Evolutionary conservation across 169 alveolate species (phyloP), one percentile per base, ranked within the genome.

Genomic region (Plasmodium knowlesi): DNA sequence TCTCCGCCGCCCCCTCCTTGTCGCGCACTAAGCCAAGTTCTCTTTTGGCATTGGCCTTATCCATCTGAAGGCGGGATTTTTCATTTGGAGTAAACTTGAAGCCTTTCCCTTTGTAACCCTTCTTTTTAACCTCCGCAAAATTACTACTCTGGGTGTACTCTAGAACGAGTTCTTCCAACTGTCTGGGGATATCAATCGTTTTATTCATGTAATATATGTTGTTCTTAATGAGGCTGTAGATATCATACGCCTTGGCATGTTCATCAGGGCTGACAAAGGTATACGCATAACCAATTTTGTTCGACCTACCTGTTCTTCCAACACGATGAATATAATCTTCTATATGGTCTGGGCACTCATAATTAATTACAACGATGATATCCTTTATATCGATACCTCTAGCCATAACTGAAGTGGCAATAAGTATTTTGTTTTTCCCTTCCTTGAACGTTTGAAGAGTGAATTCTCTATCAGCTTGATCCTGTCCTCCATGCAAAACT

Each of bases 251-350:
- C 92, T 98, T 96, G 41, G 97, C 98, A 57, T 98, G 99, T 41
- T 99, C 99, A 39, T 98, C 98, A 0, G 98, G 97, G 8, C 97
- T 94, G 14, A 99, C 96, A 92, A 99, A 98, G 32, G 99, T 99
- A 89, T 98, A 98, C 2, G 99, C 98, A 10, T 98, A 98, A 14
- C 99, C 99, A 46, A 98, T 97, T 70, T 96, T 98, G 14, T 99
- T 99, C 4, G 99, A 99, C 53, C 99, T 92, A 1, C 99, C 99
- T 0, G 99, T 99, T 83, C 99, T 96, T 2, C 99, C 99, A 28
- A 99, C 98, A 89, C 99, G 95, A 97, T 99, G 99, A 22, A 99
- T 99, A 95, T 99, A 99, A 96, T 99, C 99, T 84, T 99, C 99
- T 95, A 98, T 96, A 91, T 99, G 99, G 94, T 99, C 99, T 1